Percentiles rank a stretch among this genome's conserved stretches.
These are phyloP conservation scores for Aphelidium insulamus DNA, from an alignment of 371 early-diverging fungal genomes.

Conservation along the genomic window DNA sequence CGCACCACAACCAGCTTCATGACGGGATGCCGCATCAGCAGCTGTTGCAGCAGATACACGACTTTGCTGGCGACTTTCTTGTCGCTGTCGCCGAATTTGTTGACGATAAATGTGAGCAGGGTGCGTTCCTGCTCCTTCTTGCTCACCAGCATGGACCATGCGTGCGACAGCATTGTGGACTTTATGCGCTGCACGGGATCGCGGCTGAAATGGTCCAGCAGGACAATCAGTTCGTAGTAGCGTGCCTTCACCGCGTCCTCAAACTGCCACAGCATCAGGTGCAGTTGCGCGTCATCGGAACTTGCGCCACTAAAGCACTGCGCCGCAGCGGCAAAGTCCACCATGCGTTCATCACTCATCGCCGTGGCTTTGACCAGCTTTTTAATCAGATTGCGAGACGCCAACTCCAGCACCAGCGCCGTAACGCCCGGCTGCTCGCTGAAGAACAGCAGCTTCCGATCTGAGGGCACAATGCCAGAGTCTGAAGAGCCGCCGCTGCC, in stretches of 20 bases:
- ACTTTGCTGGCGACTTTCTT: slow-evolving; percentile 67
- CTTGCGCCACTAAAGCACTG: slow-evolving; percentile 1
- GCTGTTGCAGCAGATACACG: slow-evolving; percentile 41
- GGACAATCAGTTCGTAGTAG: slow-evolving; percentile 63
- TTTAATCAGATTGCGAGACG: no score
- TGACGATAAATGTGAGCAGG: slow-evolving; percentile 64
- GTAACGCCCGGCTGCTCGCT: slow-evolving; percentile 70
- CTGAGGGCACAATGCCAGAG: slow-evolving; percentile 32
- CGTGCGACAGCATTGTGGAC: slow-evolving; percentile 42
- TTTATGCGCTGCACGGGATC: slow-evolving; percentile 66
- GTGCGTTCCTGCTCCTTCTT: slow-evolving; percentile 93
- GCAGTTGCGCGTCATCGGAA: slow-evolving; percentile 29
- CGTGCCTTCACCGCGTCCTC: slow-evolving; percentile 77
- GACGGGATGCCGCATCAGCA: slow-evolving; percentile 51
- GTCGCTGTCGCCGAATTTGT: slow-evolving; percentile 84
- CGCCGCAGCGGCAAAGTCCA: not conserved
- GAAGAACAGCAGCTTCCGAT: slow-evolving; percentile 73
- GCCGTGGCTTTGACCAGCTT: no score
- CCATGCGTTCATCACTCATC: no score
- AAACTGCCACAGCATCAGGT: slow-evolving; percentile 68
- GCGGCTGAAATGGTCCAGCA: slow-evolving; percentile 57
- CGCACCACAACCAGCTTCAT: slow-evolving; percentile 71
- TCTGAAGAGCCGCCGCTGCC: slow-evolving; percentile 9
- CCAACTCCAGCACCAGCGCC: slow-evolving; percentile 1
- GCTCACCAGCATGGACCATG: slow-evolving; percentile 45